Evolutionary conservation across 2,329 filamentous ascomycete species (phyloP).

Genomic region (Zopfia rhizophila): DNA sequence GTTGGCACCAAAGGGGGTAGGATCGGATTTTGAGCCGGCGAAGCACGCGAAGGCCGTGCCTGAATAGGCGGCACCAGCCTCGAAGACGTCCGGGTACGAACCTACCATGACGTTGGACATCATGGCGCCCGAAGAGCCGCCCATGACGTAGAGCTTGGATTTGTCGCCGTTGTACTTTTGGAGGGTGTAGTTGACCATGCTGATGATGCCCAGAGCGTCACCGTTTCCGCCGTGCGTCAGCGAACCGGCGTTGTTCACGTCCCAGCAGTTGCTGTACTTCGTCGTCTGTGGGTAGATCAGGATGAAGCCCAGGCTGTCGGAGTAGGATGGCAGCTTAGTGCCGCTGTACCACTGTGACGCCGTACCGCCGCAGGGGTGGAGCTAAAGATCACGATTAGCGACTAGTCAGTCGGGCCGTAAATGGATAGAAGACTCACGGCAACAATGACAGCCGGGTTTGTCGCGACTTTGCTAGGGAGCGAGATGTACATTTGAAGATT

Average conservation of each 20-base stretch:
- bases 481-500: conserved; percentile 62
- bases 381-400: no score
- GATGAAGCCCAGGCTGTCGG: conserved; percentile 65
- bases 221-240: conserved; percentile 65
- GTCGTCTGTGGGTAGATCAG: conserved; percentile 65
- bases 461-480: conserved; percentile 50
- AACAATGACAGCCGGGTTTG: conserved; percentile 60
- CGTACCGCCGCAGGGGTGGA: conserved; percentile 3
- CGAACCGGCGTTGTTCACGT: conserved; percentile 62
- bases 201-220: conserved; percentile 63
- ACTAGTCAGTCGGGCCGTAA: conserved; percentile 64
- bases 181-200: conserved; percentile 65
- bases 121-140: conserved; percentile 49
- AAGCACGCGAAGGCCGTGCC: conserved; percentile 31
- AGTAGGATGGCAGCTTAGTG: conserved; percentile 63
- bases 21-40: conserved; percentile 56
- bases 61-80: conserved; percentile 25
- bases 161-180: conserved; percentile 60
- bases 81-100: conserved; percentile 41
- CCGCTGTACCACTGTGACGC: conserved; percentile 60
- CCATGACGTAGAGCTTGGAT: conserved; percentile 59
- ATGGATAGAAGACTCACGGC: conserved; percentile 64
- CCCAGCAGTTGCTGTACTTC: conserved; percentile 63
- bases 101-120: conserved; percentile 28
- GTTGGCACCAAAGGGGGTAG: conserved; percentile 25